Evolutionary conservation across 2,329 filamentous ascomycete genomes (phyloP), one percentile per base, ranked within the genome.

Genomic region (Mycosphaerella sp.): DNA sequence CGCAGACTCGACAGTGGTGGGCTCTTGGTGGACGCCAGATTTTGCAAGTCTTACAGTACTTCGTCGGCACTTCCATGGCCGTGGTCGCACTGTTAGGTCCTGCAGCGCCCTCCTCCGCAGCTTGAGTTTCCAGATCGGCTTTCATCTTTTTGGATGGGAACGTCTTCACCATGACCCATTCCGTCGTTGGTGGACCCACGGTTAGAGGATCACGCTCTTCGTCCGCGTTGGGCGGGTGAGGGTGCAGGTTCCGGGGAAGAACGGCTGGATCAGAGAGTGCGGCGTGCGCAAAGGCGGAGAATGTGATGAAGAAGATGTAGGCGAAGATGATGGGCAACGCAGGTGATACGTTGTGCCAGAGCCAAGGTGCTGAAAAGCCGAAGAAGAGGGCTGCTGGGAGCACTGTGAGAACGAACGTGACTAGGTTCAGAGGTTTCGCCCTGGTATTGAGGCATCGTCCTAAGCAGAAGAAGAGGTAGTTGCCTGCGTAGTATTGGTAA

Each of bases 31-130:
- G 93, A 2, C 93, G 87, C 93, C 93, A 98, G 62, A 98, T 91
- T 66, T 90, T 90, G 77, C 93, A 98, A 14, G 91, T 95, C 69
- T 91, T 92, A 80, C 93, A 98, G 74, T 95, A 96, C 74, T 98
- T 97, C 57, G 92, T 91, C 0, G 93, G 93, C 1, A 98, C 91
- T 69, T 98, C 93, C 89, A 98, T 96, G 5, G 91, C 91, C 7
- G 90, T 75, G 8, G 82, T 62, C 6, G 57, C 53, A 29, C 51
- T 54, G 7, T 46, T 54, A 14, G 48, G 17, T 87, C 45, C 50
- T n/a, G 58, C 56, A 38, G 53, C 45, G 11, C 55, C 59, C 9
- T 54, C 55, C 42, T 62, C 59, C 4, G 57, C 50, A 6, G 55
- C 51, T 7, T 53, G 53, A 6, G 56, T 40, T 45, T 54, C 50